Evolutionary conservation across 306 rosid genomes (phyloP), one percentile per base, ranked within the genome.

Genomic region (Malus orientalis): DNA sequence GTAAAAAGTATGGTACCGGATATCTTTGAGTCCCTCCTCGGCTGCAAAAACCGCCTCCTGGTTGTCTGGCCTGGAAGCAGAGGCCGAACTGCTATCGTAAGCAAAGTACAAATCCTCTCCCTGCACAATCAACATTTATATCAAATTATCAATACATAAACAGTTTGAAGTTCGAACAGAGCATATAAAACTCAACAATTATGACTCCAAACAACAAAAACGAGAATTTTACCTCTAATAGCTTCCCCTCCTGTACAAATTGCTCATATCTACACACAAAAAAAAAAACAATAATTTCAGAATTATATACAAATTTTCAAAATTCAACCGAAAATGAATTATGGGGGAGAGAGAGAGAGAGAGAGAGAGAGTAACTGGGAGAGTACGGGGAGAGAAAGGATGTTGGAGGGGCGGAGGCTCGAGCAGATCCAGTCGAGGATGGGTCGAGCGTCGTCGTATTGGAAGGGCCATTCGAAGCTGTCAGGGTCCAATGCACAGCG

Each of bases 381-480:
- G 71, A 95, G 96, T 67, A 90, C 97, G 6, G 92, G 76, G 80
- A 83, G 90, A 42, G 96, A 92, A 72, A 95, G 96, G 72, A 95
- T 90, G 54, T 95, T 95, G 81, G 97, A 90, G 38, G 90, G 85
- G 19, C 98, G 97, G 22, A 95, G 96, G 82, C 88, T 92, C 76
- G 98, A 89, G 85, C 93, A 92, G 88, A 95, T 86, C 98, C 98
- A 95, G 65, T 92, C 89, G 63, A 92, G 96, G 54, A 92, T 88
- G 42, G 95, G 96, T 51, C 95, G 95, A 18, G 96, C 91, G 40
- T 92, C 97, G 77, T 92, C 97, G 80, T 87, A 92, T 42, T 90
- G 97, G 58, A 95, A 92, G 1, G 97, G 97, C 98, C 98, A 95
- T 59, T 95, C 97, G 78, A 92, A 95, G 81, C 96, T 95, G 78